A percentile compares a stretch with the other conserved stretches of the same genome.
Conservation (phyloP, 139 green algal species). For the Haematococcus lacustris region DNA sequence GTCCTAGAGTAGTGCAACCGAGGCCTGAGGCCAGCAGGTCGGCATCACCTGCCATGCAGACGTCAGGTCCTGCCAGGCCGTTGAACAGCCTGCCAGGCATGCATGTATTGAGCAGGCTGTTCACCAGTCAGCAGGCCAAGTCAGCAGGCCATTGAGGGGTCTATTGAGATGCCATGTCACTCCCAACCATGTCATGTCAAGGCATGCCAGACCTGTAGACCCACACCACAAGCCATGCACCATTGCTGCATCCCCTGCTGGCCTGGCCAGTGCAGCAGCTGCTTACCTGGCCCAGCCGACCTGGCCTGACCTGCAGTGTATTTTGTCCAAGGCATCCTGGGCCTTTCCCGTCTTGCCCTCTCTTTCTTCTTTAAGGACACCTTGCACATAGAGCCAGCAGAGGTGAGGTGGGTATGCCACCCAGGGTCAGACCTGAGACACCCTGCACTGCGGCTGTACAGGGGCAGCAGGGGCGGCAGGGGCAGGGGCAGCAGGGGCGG, state of each 20-base stretch:
- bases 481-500: no score
- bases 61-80: not conserved
- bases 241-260: not conserved
- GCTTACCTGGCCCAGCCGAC: not conserved
- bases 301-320: slow-evolving; percentile 67
- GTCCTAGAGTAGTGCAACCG: not conserved
- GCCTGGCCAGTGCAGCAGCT: not conserved
- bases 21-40: not conserved
- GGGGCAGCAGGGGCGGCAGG: no score
- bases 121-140: not conserved
- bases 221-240: not conserved
- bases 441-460: not conserved
- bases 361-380: slow-evolving; percentile 92
- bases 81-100: not conserved
- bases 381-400: slow-evolving; percentile 71
- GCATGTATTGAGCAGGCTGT: not conserved
- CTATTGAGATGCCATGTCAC: not conserved
- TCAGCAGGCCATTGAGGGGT: not conserved
- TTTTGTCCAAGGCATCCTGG: slow-evolving; percentile 91
- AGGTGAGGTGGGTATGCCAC: slow-evolving; percentile 33
- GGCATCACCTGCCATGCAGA: not conserved
- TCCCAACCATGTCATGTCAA: not conserved
- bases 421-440: not conserved
- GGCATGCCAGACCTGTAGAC: not conserved
- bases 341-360: slow-evolving; percentile 79